Evolutionary conservation across 2,329 filamentous ascomycete genomes (phyloP).

Genomic region (Pseudopithomyces maydicus): DNA sequence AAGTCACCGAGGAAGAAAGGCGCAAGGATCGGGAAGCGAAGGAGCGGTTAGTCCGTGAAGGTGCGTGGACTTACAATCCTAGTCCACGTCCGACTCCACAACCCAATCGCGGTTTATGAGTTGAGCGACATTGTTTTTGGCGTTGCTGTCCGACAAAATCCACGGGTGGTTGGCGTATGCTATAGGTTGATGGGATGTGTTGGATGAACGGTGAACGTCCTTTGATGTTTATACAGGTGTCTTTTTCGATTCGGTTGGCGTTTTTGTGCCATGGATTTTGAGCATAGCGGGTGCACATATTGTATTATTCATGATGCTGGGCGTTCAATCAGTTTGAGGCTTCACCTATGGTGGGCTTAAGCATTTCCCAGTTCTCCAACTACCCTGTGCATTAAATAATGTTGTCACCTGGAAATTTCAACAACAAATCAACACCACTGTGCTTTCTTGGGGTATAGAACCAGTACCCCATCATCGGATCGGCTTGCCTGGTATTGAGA

Average conservation of each 20-base stretch:
- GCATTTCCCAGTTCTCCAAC: not conserved
- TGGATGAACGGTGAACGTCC: not conserved
- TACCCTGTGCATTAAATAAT: not conserved
- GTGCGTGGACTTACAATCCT: constrained; percentile 68
- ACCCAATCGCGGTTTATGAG: constrained; percentile 11
- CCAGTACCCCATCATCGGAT: too few species aligned
- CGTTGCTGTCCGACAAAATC: not conserved
- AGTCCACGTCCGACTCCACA: constrained; percentile 33
- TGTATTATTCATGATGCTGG: not conserved
- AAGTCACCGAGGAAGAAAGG: constrained; percentile 86
- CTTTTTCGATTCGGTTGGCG: not conserved
- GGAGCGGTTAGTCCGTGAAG: constrained; percentile 79
- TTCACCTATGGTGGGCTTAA: constrained; percentile 1
- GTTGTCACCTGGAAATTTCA: not conserved
- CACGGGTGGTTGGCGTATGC: constrained; percentile 5
- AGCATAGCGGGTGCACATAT: constrained; percentile 6
- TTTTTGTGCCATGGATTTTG: not conserved
- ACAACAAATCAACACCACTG: too few species aligned
- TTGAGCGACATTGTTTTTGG: not conserved
- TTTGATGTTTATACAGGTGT: constrained; percentile 2
- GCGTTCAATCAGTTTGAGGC: not conserved
- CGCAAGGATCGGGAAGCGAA: constrained; percentile 77
- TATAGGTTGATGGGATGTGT: constrained; percentile 1
- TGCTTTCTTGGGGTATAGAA: too few species aligned
- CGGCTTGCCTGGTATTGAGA: too few species aligned